A percentile compares a stretch with the other conserved stretches of the same genome.
These are phyloP conservation scores for Talaromyces amestolkiae DNA, from an alignment of 2,329 filamentous ascomycete genomes.

Conservation along the genomic window DNA sequence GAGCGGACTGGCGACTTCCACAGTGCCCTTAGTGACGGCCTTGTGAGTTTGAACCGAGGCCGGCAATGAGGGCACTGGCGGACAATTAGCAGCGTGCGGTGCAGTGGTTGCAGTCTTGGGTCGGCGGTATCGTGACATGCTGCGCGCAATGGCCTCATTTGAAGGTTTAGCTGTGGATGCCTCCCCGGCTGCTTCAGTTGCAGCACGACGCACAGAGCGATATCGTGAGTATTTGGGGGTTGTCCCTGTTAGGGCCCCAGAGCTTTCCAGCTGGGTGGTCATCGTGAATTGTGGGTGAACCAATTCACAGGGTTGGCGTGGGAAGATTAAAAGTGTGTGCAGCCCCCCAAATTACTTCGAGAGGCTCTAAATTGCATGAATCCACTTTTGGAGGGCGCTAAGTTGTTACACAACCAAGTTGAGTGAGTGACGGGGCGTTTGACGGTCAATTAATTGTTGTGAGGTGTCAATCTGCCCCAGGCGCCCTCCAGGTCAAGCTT, in stretches of 20 bases:
- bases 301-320: neutral
- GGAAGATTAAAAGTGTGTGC: neutral
- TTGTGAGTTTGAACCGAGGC: constrained; percentile 13
- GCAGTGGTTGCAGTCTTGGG: constrained; percentile 23
- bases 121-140: constrained; percentile 40
- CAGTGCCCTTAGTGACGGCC: neutral
- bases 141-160: constrained; percentile 31
- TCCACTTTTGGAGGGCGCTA: constrained; percentile 2
- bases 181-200: constrained; percentile 21
- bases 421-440: neutral
- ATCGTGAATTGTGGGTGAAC: constrained; percentile 21
- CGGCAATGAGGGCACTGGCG: constrained; percentile 21
- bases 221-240: constrained; percentile 57
- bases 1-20: neutral
- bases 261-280: constrained; percentile 23
- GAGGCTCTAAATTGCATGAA: neutral
- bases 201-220: constrained; percentile 53
- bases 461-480: neutral
- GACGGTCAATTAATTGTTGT: neutral
- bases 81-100: constrained; percentile 11
- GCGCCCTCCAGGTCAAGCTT: neutral
- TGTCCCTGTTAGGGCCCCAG: constrained; percentile 8
- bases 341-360: neutral
- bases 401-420: neutral
- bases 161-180: constrained; percentile 17